Base-by-base conservation (phyloP, 1,139 yeast species). In the Saccharomyces hybrid region DNA sequence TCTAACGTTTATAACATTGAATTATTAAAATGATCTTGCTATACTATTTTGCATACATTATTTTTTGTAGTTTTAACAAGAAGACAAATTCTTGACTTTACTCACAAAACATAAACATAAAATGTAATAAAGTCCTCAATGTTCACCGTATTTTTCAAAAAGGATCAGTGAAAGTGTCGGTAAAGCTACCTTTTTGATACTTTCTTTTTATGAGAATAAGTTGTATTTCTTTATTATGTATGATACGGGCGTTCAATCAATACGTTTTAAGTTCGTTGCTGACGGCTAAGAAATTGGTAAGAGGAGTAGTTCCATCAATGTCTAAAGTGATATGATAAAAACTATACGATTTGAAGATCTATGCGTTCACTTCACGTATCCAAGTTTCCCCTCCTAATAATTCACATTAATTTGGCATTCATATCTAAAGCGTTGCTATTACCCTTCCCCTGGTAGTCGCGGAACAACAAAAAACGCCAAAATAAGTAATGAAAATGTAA, bases 381-480 rank as follows among this genome's bases (percentile, higher is more conserved):
- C 8, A 32, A 32, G 14, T 6, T 5, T 32, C 14, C 9, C 9
- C 25, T 38, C 20, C 11, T 20, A 20, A 38, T 16, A 16, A 8
- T 2, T 9, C 13, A 38, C 25, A 9, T 5, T 20, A 38, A 16
- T 8, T 16, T 16, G n/a, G 20, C 44, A 16, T 26, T 7, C 6
- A 16, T 9, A 5, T 16, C 16, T 5, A 29, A 13, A 3, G 13
- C 9, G 3, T 9, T 38, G 25, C 16, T 38, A 38, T 38, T 38
- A 38, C 44, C 44, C 44, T 38, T 38, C 25, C 6, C 3, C 6
- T 16, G 7, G 6, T 38, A 38, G 11, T 38, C 44, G 44, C 44
- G 44, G 44, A 38, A 38, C 25, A 38, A 38, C 44, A 38, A 38
- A 38, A 38, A 38, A 38, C 44, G 44, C 44, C 44, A 38, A 38